Conservation (phyloP, 2,329 filamentous ascomycete genomes). For the Exophiala alcalophila region DNA sequence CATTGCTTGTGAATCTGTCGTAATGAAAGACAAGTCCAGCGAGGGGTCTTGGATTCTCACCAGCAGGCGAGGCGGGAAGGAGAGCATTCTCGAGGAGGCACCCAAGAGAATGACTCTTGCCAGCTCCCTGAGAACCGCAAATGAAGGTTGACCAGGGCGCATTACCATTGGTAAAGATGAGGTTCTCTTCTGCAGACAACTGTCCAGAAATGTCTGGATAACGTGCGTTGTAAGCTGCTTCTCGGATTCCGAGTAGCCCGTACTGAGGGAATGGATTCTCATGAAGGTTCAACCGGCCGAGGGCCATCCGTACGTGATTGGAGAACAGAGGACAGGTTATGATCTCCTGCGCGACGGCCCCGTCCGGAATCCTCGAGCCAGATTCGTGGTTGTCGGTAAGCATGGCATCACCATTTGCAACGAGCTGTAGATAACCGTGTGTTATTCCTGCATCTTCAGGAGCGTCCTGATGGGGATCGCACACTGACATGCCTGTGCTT, state of each 20-base stretch:
- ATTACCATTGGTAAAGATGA: conserved; percentile 49
- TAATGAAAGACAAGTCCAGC: conserved; percentile 65
- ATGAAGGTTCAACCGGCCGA: conserved; percentile 1
- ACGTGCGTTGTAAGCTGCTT: conserved; percentile 22
- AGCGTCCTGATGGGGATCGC: too few relatives aligned
- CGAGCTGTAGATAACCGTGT: too few relatives aligned
- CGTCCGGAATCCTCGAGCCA: too few relatives aligned
- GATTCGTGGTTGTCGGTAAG: too few relatives aligned
- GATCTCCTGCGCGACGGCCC: conserved; percentile 9
- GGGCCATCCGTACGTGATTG: conserved; percentile 6
- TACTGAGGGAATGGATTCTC: conserved; percentile 28
- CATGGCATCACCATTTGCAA: too few relatives aligned
- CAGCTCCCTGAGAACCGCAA: conserved; percentile 61
- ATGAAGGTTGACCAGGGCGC: conserved; percentile 59
- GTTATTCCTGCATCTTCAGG: too few relatives aligned
- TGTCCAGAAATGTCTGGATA: conserved; percentile 1
- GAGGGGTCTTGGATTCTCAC: conserved; percentile 50
- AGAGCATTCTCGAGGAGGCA: conserved; percentile 53
- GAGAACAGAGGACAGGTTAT: conserved; percentile 22
- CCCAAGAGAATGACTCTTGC: conserved; percentile 60
- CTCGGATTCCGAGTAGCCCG: conserved; percentile 29
- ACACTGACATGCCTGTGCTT: too few relatives aligned
- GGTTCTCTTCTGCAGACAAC: conserved; percentile 20
- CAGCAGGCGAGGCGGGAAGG: conserved; percentile 51
- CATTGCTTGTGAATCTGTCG: conserved; percentile 52